Evolutionary conservation across 495 filamentous ascomycete genomes (phyloP), one percentile per base, ranked within the genome.

Genomic region (Hypomontagnella monticulosa): DNA sequence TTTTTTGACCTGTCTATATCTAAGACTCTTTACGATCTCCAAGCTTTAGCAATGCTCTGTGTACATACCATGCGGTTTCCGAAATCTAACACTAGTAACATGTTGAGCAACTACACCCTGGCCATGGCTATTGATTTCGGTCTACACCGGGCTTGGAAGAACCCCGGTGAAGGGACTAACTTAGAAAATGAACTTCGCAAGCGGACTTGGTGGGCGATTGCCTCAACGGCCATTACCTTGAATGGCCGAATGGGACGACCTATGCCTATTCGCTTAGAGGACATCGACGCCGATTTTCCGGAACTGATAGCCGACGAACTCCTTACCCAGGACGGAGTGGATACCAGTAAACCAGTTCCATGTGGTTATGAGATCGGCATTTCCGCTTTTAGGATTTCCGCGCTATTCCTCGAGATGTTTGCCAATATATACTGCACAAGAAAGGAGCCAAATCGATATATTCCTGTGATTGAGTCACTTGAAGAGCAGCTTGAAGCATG

Each of bases 241-340:
- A 88, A 88, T 66, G 89, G 89, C 32, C 90, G 88, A 53, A 80
- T 93, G 27, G 91, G 91, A 27, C 80, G 88, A 37, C 91, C 91
- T 14, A 91, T 93, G 88, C 81, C 87, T 1, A 77, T 94, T 14
- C 80, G 84, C 19, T 56, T 84, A 9, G 85, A 89, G 34, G 91
- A 94, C 69, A 87, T 89, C 67, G 91, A 93, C 70, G 82, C 89
- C 41, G 91, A 92, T 61, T 83, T 92, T 23, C 91, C 90, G 1
- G 83, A 90, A 48, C 73, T 83, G 12, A 78, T 93, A 46, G 78
- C 88, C 59, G 91, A 94, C 70, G 85, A 89, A 63, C 79, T 87
- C 32, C 80, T 88, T 4, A 76, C 79, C 0, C 83, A 89, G 19
- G 73, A 81, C 11, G 78, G 83, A 9, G 72, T 82, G 14, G 75